Evolutionary conservation across 2,329 filamentous ascomycete genomes (phyloP), one percentile per base, ranked within the genome.

Genomic region (Aciculosporium take): DNA sequence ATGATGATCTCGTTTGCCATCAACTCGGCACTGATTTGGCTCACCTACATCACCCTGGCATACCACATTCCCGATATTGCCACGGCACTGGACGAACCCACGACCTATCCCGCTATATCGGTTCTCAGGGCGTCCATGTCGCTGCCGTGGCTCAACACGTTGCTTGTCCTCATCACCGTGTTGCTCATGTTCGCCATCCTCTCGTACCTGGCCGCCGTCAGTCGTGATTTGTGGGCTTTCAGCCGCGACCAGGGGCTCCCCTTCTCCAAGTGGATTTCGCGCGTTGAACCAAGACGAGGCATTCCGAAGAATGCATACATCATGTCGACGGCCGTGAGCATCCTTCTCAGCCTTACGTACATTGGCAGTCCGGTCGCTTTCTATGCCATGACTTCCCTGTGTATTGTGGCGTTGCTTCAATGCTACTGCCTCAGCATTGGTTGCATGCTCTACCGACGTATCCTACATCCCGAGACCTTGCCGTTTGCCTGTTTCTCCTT

Each of bases 391-490:
- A 44, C 34, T 2, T 49, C 47, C 7, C 45, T 49, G 6, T 39
- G 37, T 24, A 40, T 40, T 3, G 45, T 49, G 12, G 41, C 47
- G 3, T 8, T 42, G 4, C 39, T 47, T 23, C 47, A 49, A 37
- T 47, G 45, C 37, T 49, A 49, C 24, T 37, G 24, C 32, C 24
- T 47, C 7, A 47, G 47, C 17, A 45, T 47, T 25, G 45, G 47
- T 13, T 49, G 43, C 39, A 30, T 47, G 8, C 23, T 49, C 25
- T 49, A 45, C 43, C 42, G 45, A 18, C 31, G 43, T 1, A 30
- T 47, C 4, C 41, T 18, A 8, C 41, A 41, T 13, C 45, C 43
- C 5, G 41, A 47, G 7, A 47, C 45, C 4, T 30, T 47, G n/a
- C 47, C 45, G 2, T 13, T 35, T 5, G 41, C 41, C 4, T 33